phyloP scores from a whole-genome alignment of 192 early-diverging fungal genomes.

The Coemansia sp. region DNA sequence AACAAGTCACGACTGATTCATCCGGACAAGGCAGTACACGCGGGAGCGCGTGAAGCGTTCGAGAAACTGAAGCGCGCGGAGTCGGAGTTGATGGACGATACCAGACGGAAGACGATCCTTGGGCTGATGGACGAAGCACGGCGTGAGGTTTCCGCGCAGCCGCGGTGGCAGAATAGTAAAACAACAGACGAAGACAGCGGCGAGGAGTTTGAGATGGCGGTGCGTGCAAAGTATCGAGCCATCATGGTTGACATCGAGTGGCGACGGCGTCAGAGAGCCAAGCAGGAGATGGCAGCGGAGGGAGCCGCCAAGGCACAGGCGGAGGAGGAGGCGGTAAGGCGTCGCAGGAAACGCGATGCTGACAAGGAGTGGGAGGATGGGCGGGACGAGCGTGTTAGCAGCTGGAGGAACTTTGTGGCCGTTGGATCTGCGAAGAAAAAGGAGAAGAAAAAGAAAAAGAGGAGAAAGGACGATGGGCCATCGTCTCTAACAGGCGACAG shows the following conservation, averaged over 20 bases:
- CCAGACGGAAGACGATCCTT: conserved; percentile 29
- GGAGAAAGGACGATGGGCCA: conserved; percentile 4
- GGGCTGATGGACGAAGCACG: conserved; percentile 35
- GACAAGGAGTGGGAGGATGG: conserved; percentile 46
- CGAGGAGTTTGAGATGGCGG: conserved; percentile 22
- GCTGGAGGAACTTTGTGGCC: conserved; percentile 42
- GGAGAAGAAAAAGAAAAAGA: conserved; percentile 12
- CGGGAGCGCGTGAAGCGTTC: conserved; percentile 43
- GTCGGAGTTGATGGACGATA: conserved; percentile 45
- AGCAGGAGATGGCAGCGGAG: conserved; percentile 43
- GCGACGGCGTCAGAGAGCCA: conserved; percentile 38
- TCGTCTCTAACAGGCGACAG: background rate
- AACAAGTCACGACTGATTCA: conserved; percentile 45
- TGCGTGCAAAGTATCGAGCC: conserved; percentile 24
- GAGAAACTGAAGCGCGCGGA: conserved; percentile 44
- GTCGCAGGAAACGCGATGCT: conserved; percentile 23
- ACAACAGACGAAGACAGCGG: conserved; percentile 1
- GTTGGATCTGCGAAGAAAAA: conserved; percentile 8
- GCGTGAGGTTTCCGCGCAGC: conserved; percentile 27
- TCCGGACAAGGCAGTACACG: conserved; percentile 44
- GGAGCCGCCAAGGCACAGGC: conserved; percentile 21
- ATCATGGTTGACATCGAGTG: conserved; percentile 51
- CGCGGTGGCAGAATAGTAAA: conserved; percentile 9
- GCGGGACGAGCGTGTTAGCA: conserved; percentile 44
- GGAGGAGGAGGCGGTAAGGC: conserved; percentile 23